phyloP scores from a whole-genome alignment of 768 basidiomycete genomes.

The Gymnopilus dilepis region DNA sequence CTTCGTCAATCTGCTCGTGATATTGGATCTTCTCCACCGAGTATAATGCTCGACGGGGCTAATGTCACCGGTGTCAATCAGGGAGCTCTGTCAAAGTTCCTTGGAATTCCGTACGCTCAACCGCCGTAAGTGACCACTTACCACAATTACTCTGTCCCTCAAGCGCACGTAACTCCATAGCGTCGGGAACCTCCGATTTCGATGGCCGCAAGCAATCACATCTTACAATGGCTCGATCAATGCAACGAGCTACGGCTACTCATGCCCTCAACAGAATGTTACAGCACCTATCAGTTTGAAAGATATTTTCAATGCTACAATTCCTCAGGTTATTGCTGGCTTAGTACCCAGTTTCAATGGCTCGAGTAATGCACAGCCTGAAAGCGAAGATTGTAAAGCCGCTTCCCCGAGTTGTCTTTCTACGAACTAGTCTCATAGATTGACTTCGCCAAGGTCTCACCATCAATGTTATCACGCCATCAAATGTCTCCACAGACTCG shows the following conservation, averaged over 20 bases:
- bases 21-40: not conserved
- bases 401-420: not conserved
- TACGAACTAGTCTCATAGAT: too few relatives aligned
- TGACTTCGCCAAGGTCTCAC: too few relatives aligned
- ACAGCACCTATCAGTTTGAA: conserved; percentile 15
- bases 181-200: conserved; percentile 46
- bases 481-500: conserved; percentile 35
- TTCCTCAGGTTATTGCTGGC: conserved; percentile 10
- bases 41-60: conserved; percentile 21
- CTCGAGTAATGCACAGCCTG: conserved; percentile 4
- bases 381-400: conserved; percentile 29
- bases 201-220: conserved; percentile 44
- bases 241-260: conserved; percentile 46
- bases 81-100: conserved; percentile 40
- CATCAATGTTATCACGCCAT: conserved; percentile 52
- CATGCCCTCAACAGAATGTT: conserved; percentile 43
- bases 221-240: conserved; percentile 43
- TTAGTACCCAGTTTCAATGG: not conserved
- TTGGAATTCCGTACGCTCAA: conserved; percentile 56
- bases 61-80: conserved; percentile 43
- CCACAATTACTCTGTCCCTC: too few relatives aligned
- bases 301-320: conserved; percentile 13
- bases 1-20: too few relatives aligned
- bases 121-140: conserved; percentile 46
- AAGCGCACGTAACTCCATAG: too few relatives aligned